Evolutionary conservation across 192 early-diverging fungal genomes (phyloP), one percentile per base, ranked within the genome.

Genomic region (Gryganskiella cystojenkinii): DNA sequence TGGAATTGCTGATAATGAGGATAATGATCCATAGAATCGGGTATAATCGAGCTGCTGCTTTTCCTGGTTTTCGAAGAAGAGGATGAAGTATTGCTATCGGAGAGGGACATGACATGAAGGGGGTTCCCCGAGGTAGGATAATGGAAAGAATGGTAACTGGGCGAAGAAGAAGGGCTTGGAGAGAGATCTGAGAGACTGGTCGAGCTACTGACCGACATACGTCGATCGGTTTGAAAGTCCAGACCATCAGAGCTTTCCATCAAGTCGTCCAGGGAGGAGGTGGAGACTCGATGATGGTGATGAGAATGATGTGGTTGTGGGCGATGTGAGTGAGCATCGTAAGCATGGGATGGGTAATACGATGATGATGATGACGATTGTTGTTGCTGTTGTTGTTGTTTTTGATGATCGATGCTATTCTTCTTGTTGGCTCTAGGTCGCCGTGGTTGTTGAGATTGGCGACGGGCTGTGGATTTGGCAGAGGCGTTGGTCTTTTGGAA

Each of bases 101-200:
- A 40, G 7, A 40, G 13, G 37, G 37, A 40, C 7, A 40, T 13
- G 7, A 40, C 37, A 40, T 40, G 37, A 5, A 40, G 13, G 5
- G 37, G 37, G 37, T 40, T 40, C 5, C 47, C 27, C 4, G 3
- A 37, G 43, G 40, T 44, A 22, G 42, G 24, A 44, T 4, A 24
- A 30, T 60, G 55, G 31, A 20, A 42, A 42, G 15, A 60, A 40
- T 42, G 25, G 35, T 60, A 45, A 7, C 37, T 60, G 11, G 25
- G 37, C 10, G 58, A 17, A 44, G 58, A 24, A 14, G 58, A 60
- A 30, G 58, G 58, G 43, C 37, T 43, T 13, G 58, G 58, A 19
- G 40, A 44, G 10, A 60, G 22, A 44, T 34, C 37, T 6, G 58
- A 60, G 11, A 60, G 42, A 42, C 58, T 60, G 14, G 58, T 60